Conservation (phyloP, 2,329 filamentous ascomycete genomes). For the Cladophialophora yegresii region DNA sequence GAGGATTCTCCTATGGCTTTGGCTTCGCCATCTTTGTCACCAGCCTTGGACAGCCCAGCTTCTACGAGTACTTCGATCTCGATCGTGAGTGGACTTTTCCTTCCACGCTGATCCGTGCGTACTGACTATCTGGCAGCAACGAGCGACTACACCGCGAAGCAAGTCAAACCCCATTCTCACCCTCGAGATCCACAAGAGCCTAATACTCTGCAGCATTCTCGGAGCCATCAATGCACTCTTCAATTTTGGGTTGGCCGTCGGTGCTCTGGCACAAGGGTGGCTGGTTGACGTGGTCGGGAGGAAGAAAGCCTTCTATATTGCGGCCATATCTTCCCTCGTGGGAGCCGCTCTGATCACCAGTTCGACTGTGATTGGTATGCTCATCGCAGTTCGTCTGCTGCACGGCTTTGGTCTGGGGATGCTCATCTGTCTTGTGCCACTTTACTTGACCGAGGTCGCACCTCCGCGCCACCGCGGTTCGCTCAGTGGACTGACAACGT, state of each 20-base stretch:
- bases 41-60: slow-evolving; percentile 56
- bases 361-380: slow-evolving; percentile 20
- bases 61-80: slow-evolving; percentile 54
- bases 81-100: slow-evolving; percentile 15
- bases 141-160: slow-evolving; percentile 23
- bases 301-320: slow-evolving; percentile 17
- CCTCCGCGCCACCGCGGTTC: slow-evolving; percentile 42
- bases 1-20: slow-evolving; percentile 50
- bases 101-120: neutral
- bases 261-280: slow-evolving; percentile 44
- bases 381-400: slow-evolving; percentile 21
- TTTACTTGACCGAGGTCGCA: slow-evolving; percentile 23
- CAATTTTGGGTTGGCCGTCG: slow-evolving; percentile 46
- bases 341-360: slow-evolving; percentile 21
- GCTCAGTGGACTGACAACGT: slow-evolving; percentile 19
- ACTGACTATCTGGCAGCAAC: slow-evolving; percentile 14
- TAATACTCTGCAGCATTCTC: slow-evolving; percentile 41
- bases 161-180: slow-evolving; percentile 2
- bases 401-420: slow-evolving; percentile 25
- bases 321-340: slow-evolving; percentile 12
- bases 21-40: slow-evolving; percentile 54
- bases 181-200: neutral
- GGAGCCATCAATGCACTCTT: slow-evolving; percentile 51
- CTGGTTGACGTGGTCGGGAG: slow-evolving; percentile 22
- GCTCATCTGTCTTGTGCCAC: slow-evolving; percentile 24